Conservation (phyloP, 2,329 filamentous ascomycete genomes). For the Hypoxylon sp. region DNA sequence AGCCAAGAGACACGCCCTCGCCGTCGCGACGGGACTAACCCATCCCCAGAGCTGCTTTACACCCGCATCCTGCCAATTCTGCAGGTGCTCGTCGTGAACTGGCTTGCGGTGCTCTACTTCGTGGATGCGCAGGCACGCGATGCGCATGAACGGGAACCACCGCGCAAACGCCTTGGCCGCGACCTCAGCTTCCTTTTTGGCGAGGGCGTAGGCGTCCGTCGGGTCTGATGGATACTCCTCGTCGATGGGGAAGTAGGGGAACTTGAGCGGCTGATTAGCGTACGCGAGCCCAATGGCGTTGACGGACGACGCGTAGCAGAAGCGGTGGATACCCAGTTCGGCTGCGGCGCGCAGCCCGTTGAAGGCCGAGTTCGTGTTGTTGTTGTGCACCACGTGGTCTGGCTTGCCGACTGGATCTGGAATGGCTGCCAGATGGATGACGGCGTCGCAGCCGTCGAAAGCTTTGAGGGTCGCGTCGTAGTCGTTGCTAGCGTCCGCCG, state of each 20-base stretch:
- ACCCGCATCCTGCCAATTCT: conserved; percentile 4
- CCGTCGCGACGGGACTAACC: conserved; percentile 8
- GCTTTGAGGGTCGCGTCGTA: conserved; percentile 2
- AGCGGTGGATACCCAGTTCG: neutral
- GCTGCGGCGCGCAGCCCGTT: conserved; percentile 1
- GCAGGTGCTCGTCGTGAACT: neutral
- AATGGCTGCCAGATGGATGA: conserved; percentile 6
- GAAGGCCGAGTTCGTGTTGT: conserved; percentile 12
- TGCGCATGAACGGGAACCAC: neutral
- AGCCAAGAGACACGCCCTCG: conserved; percentile 3
- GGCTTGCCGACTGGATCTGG: conserved; percentile 6
- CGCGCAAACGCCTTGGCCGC: conserved; percentile 13
- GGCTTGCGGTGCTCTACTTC: conserved; percentile 3
- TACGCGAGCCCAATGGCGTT: conserved; percentile 9
- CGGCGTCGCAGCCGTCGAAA: conserved; percentile 9
- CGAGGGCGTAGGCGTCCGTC: conserved; percentile 1
- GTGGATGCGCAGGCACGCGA: conserved; percentile 5
- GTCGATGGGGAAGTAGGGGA: conserved; percentile 9
- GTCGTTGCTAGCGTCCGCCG: conserved; percentile 1
- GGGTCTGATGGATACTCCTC: conserved; percentile 5
- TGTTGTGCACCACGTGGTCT: conserved; percentile 2
- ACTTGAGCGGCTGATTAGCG: conserved; percentile 9
- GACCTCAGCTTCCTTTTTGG: conserved; percentile 6
- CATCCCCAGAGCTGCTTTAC: conserved; percentile 9
- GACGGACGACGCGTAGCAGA: conserved; percentile 10